Base-by-base conservation (phyloP, 2,329 filamentous ascomycete genomes). In the Colletotrichum gloeosporioides region DNA sequence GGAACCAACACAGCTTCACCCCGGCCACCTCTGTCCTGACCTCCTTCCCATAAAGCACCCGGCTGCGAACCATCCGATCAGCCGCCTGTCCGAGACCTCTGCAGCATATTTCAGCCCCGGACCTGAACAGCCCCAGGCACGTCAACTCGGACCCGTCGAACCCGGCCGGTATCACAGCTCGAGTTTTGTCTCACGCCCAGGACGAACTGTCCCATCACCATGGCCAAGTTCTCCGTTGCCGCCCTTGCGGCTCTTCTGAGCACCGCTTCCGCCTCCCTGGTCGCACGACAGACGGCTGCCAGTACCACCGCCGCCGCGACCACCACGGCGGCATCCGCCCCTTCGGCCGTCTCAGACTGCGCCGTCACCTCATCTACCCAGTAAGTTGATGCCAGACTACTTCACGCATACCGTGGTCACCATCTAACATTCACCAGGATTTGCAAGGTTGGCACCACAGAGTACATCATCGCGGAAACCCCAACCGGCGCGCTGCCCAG, bases 271-370 rank as follows among this genome's bases (percentile, higher is more conserved):
- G 76, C 66, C 22, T 71, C 69, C n/a, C 39, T 78, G 15, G 74
- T 79, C 18, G 80, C 83, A 27, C 79, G 82, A 75, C 82, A 84
- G 71, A 84, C 84, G n/a, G 71, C 79, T 16, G 81, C 82, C 25
- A 77, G 81, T n/a, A 78, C 82, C 15, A 77, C 80, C 6, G 77
- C 81, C 6, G 36, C 76, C 9, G 76, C 80, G 34, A 22, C 44
- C 10, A 53, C 44, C 12, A 53, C 44, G 2, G 44, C 44, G 6
- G 44, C 44, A 8, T 53, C 44, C 6, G 53, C 25, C 6, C 59
- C 77, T 36, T 64, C 68, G 13, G 69, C 36, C 36, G 71, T 80
- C 75, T 76, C 76, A 8, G 34, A 72, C 53, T 78, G 76, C 15
- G 68, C 64, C 62, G 75, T 77, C 39, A 75, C 76, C 36, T 74